A percentile compares a stretch with the other conserved stretches of the same genome.
These are phyloP conservation scores for Fusarium duplospermum DNA, from an alignment of 2,329 filamentous ascomycete species.

Conservation along the genomic window DNA sequence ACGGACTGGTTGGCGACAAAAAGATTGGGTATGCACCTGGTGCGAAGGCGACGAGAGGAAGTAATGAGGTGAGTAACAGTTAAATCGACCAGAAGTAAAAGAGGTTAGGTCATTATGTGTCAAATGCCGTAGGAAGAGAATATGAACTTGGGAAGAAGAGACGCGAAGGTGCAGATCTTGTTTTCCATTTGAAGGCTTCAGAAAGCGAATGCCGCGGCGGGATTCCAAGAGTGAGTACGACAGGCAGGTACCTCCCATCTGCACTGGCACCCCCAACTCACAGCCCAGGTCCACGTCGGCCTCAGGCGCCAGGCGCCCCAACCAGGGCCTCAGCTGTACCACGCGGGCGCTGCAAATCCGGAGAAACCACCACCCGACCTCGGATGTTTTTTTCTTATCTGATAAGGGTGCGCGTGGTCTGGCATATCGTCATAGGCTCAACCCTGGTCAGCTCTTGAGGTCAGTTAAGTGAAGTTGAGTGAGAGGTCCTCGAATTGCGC, in stretches of 20 bases:
- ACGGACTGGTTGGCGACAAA: slow-evolving; percentile 38
- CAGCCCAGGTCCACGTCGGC: slow-evolving; percentile 12
- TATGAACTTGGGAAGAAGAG: slow-evolving; percentile 35
- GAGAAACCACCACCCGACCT: slow-evolving; percentile 42
- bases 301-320: slow-evolving; percentile 33
- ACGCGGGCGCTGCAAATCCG: slow-evolving; percentile 23
- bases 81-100: slow-evolving; percentile 32
- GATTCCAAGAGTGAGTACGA: background rate
- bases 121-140: slow-evolving; percentile 27
- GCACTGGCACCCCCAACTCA: slow-evolving; percentile 2
- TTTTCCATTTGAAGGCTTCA: slow-evolving; percentile 40
- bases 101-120: slow-evolving; percentile 43
- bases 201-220: slow-evolving; percentile 39
- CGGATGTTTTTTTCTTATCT: slow-evolving; percentile 38
- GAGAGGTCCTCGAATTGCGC: background rate
- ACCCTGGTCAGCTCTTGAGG: background rate
- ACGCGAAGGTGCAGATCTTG: slow-evolving; percentile 36
- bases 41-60: slow-evolving; percentile 19
- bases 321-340: slow-evolving; percentile 19
- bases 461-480: background rate
- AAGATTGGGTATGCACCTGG: slow-evolving; percentile 18
- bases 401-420: slow-evolving; percentile 29
- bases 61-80: slow-evolving; percentile 33
- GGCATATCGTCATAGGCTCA: slow-evolving; percentile 41
- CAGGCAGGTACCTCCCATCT: slow-evolving; percentile 9